Percentiles rank a stretch among this genome's conserved stretches.
Conservation (phyloP, 495 filamentous ascomycete species). For the Penicillium alfredii region DNA sequence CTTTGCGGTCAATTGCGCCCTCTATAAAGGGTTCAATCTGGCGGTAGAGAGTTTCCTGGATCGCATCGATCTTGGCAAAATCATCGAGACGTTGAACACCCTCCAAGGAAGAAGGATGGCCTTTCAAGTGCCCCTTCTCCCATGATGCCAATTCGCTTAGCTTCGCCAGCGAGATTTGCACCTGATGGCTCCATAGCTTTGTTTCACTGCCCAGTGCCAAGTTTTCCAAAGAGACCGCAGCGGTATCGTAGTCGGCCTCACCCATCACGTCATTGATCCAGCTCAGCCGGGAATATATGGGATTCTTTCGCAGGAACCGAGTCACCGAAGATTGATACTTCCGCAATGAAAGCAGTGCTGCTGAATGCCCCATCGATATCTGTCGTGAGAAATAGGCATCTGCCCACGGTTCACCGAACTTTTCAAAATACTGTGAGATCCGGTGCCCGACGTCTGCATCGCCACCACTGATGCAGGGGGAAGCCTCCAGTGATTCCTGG, state of each 20-base stretch:
- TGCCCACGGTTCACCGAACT: slow-evolving; percentile 72
- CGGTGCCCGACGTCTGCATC: slow-evolving; percentile 35
- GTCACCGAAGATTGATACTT: slow-evolving; percentile 65
- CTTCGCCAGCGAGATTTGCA: slow-evolving; percentile 83
- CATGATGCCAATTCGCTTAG: slow-evolving; percentile 62
- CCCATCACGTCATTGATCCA: slow-evolving; percentile 90
- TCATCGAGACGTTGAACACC: slow-evolving; percentile 48
- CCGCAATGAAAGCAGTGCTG: slow-evolving; percentile 56
- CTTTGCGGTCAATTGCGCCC: slow-evolving; percentile 68
- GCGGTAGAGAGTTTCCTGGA: slow-evolving; percentile 70
- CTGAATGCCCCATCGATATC: slow-evolving; percentile 58
- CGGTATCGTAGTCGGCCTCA: slow-evolving; percentile 64
- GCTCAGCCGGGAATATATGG: slow-evolving; percentile 64
- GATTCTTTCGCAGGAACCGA: slow-evolving; percentile 62
- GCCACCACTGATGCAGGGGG: slow-evolving; percentile 10
- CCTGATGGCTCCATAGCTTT: slow-evolving; percentile 82
- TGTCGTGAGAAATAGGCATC: slow-evolving; percentile 71
- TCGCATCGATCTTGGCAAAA: slow-evolving; percentile 55
- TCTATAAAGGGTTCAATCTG: slow-evolving; percentile 51
- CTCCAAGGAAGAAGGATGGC: slow-evolving; percentile 21
- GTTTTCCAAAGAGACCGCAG: slow-evolving; percentile 58
- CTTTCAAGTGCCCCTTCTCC: slow-evolving; percentile 24
- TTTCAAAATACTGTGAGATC: slow-evolving; percentile 59
- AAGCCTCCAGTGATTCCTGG: slow-evolving; percentile 5
- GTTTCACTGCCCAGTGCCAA: slow-evolving; percentile 61